A percentile compares a stretch with the other conserved stretches of the same genome.
These are phyloP conservation scores for Monilinia fructigena DNA, from an alignment of 2,329 filamentous ascomycete species.

Conservation along the genomic window DNA sequence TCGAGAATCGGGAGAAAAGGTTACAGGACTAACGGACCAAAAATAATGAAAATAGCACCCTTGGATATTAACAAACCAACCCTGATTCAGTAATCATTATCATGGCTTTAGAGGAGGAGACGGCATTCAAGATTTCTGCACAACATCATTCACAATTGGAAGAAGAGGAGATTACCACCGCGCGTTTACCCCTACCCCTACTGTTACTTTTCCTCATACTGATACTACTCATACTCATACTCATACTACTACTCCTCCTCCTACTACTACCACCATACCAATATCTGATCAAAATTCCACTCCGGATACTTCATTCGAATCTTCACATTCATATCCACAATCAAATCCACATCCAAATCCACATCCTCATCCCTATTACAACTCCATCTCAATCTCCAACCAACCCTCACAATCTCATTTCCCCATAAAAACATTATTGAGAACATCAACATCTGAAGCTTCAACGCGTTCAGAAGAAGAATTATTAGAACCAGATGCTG, in stretches of 20 bases:
- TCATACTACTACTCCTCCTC: too few species aligned
- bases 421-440: slow-evolving; percentile 25
- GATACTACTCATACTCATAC: too few species aligned
- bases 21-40: neutral
- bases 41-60: slow-evolving; percentile 7
- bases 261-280: neutral
- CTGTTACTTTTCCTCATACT: too few species aligned
- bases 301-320: slow-evolving; percentile 3
- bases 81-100: slow-evolving; percentile 12
- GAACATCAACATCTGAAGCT: slow-evolving; percentile 27
- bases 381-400: neutral
- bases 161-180: neutral
- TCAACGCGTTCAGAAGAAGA: slow-evolving; percentile 27
- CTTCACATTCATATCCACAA: slow-evolving; percentile 4
- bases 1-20: neutral
- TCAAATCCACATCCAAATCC: neutral
- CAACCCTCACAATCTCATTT: slow-evolving; percentile 22
- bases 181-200: too few species aligned
- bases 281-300: slow-evolving; percentile 10
- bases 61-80: slow-evolving; percentile 4
- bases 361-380: neutral
- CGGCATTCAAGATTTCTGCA: neutral
- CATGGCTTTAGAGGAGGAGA: slow-evolving; percentile 10
- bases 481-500: slow-evolving; percentile 32
- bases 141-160: slow-evolving; percentile 18